Percentiles rank a stretch among this genome's conserved stretches.
These are phyloP conservation scores for Byssochlamys sp. DNA, from an alignment of 2,329 filamentous ascomycete genomes.

Conservation along the genomic window DNA sequence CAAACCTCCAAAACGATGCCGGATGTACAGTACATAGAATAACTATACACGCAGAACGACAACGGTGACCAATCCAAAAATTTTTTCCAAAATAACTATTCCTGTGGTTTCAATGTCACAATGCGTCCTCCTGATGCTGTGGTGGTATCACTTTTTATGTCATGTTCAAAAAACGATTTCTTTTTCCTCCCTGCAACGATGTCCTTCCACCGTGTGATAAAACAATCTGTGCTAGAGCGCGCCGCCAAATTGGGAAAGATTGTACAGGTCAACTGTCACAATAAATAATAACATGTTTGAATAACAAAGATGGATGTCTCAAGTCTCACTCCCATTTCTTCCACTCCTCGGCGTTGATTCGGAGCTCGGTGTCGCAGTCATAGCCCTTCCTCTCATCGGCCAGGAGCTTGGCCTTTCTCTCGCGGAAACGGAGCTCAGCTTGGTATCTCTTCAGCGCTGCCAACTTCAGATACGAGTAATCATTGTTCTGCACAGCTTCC, in stretches of 20 bases:
- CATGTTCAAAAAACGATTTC: not conserved
- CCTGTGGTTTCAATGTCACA: not conserved
- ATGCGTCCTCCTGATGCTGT: not conserved
- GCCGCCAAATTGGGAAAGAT: not conserved
- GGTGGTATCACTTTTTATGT: not conserved
- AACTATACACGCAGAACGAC: not conserved
- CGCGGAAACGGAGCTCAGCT: slow-evolving; percentile 51
- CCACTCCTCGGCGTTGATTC: slow-evolving; percentile 44
- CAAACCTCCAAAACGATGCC: not conserved
- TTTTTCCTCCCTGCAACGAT: not conserved
- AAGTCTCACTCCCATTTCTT: slow-evolving; percentile 39
- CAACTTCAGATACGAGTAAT: slow-evolving; percentile 57
- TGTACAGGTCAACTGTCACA: not conserved
- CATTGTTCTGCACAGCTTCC: slow-evolving; percentile 55
- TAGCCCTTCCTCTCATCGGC: slow-evolving; percentile 52
- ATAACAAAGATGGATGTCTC: not conserved
- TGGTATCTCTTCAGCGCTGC: slow-evolving; percentile 49
- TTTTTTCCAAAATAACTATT: not conserved
- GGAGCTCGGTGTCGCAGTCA: slow-evolving; percentile 39
- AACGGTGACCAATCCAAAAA: not conserved
- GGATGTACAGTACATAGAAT: not conserved
- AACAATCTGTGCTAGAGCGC: not conserved
- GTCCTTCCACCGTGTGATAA: not conserved
- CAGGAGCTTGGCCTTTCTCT: slow-evolving; percentile 45
- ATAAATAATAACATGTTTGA: not conserved